These are phyloP conservation scores for Diaporthe sp. DNA, from an alignment of 2,329 filamentous ascomycete genomes.

Conservation along the genomic window DNA sequence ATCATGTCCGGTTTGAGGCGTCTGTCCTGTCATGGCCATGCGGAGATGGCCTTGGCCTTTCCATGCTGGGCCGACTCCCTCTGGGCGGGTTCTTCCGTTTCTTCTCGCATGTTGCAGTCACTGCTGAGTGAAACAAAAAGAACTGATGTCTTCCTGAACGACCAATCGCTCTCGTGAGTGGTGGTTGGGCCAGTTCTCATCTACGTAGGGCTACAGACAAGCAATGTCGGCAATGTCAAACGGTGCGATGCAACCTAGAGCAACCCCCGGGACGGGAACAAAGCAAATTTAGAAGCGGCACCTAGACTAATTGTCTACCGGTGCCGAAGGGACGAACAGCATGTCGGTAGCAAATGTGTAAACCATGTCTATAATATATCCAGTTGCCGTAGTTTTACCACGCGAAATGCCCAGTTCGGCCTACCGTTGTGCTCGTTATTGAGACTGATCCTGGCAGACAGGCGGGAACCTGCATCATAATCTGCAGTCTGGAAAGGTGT, in stretches of 20 bases:
- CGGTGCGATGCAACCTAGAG: background rate
- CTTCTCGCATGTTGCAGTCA: background rate
- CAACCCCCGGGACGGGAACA: background rate
- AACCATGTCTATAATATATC: background rate
- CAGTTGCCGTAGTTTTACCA: background rate
- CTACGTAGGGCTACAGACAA: constrained; percentile 7
- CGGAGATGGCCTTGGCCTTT: constrained; percentile 2
- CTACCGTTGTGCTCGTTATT: background rate
- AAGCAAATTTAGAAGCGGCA: constrained; percentile 18
- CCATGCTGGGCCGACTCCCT: background rate
- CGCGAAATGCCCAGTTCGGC: background rate
- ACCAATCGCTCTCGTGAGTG: background rate
- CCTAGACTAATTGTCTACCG: background rate
- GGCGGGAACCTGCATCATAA: background rate
- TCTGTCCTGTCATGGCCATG: background rate
- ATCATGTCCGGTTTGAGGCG: constrained; percentile 11
- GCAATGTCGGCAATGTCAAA: background rate
- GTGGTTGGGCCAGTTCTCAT: background rate
- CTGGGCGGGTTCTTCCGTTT: background rate
- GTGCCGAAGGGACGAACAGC: background rate
- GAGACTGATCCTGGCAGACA: constrained; percentile 2
- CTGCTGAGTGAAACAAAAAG: constrained; percentile 7
- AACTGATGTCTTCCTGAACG: background rate
- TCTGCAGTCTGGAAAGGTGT: background rate
- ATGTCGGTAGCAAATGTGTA: background rate